Conservation (phyloP, 805 yeast genomes). For the Clavispora vitiphila region DNA sequence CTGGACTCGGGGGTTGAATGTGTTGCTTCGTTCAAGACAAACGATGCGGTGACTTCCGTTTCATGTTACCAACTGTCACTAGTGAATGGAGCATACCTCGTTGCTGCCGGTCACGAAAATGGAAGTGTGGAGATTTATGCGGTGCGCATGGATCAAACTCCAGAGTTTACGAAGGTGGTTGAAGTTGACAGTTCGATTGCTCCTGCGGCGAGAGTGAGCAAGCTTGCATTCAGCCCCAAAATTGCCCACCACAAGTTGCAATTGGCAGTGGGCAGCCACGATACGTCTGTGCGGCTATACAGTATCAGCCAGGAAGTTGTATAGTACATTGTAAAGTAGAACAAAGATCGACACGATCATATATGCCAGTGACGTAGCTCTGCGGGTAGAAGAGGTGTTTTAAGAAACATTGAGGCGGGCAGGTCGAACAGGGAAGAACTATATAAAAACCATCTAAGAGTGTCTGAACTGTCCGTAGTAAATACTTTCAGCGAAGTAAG, state of each 20-base stretch:
- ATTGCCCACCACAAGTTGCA: slow-evolving; percentile 19
- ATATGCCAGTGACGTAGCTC: no score
- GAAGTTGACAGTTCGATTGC: slow-evolving; percentile 35
- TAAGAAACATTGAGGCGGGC: no score
- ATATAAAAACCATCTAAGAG: no score
- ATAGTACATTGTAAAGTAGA: neutral
- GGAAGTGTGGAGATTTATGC: slow-evolving; percentile 52
- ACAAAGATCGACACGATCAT: no score
- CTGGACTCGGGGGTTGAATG: slow-evolving; percentile 29
- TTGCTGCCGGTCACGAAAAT: slow-evolving; percentile 68
- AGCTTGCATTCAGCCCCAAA: slow-evolving; percentile 51
- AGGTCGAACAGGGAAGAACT: no score
- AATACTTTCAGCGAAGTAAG: no score
- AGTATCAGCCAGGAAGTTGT: slow-evolving; percentile 6
- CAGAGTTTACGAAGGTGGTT: slow-evolving; percentile 17
- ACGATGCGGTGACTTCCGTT: slow-evolving; percentile 63
- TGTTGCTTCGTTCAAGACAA: slow-evolving; percentile 40
- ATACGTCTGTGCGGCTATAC: slow-evolving; percentile 53
- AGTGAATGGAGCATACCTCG: slow-evolving; percentile 23
- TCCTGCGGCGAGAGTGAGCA: slow-evolving; percentile 60
- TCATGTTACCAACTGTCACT: slow-evolving; percentile 37
- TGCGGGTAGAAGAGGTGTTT: no score
- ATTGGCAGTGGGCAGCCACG: slow-evolving; percentile 63
- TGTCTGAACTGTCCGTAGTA: no score
- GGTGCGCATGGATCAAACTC: slow-evolving; percentile 23